Conservation (phyloP, 257 asterid genomes). For the Fraxinus cuspidata region DNA sequence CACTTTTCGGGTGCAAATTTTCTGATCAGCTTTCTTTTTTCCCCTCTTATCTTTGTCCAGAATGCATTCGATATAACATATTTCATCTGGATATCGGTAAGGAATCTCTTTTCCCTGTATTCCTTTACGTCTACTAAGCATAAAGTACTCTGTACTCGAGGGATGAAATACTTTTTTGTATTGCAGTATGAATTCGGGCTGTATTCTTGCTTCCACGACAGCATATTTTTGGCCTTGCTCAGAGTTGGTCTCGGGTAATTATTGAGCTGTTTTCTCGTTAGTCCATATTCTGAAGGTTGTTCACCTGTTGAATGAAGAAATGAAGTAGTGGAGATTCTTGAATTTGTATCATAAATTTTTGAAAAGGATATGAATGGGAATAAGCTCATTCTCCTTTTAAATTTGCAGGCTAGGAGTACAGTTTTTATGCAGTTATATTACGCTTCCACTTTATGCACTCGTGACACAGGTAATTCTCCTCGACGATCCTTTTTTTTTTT, state of each 20-base stretch:
- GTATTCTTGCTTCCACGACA: slow-evolving; percentile 78
- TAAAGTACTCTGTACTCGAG: background rate
- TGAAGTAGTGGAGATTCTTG: background rate
- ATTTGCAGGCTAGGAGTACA: slow-evolving; percentile 71
- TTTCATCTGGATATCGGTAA: slow-evolving; percentile 89
- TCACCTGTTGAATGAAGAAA: background rate
- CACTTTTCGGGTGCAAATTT: background rate
- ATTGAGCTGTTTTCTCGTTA: background rate
- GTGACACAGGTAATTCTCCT: slow-evolving; percentile 77
- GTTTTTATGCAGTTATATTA: slow-evolving; percentile 81
- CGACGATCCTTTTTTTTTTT: background rate
- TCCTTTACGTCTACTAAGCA: background rate
- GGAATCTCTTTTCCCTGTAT: background rate
- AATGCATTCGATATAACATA: slow-evolving; percentile 95
- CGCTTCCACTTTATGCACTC: slow-evolving; percentile 93
- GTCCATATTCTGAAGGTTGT: background rate
- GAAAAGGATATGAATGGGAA: background rate
- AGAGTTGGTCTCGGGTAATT: slow-evolving; percentile 84
- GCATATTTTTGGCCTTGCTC: slow-evolving; percentile 52
- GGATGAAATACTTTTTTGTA: background rate
- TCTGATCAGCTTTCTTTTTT: slow-evolving; percentile 18
- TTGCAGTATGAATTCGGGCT: slow-evolving; percentile 91
- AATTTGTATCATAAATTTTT: background rate
- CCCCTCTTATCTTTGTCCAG: slow-evolving; percentile 39
- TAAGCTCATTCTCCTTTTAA: background rate